phyloP scores from a whole-genome alignment of 176 grass and related monocot species.

The Olyra latifolia region DNA sequence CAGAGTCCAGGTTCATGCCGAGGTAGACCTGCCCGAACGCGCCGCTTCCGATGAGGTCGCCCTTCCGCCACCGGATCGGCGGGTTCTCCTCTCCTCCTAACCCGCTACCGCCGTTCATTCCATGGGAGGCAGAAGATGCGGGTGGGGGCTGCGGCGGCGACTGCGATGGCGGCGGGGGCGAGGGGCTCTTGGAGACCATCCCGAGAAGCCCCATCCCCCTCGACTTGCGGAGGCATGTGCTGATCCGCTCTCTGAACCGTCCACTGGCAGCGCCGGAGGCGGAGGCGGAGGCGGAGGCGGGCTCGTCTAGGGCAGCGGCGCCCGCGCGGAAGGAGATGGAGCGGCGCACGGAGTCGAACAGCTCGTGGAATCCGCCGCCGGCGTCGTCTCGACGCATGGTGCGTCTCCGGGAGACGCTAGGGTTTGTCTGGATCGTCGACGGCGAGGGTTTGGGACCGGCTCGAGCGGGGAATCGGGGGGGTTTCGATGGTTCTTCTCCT shows the following conservation, averaged over 20 bases:
- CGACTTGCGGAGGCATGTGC: constrained; percentile 66
- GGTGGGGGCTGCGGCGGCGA: background rate
- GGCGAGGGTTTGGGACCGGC: background rate
- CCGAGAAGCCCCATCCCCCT: constrained; percentile 57
- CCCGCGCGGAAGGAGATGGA: constrained; percentile 59
- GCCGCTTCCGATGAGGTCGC: constrained; percentile 73
- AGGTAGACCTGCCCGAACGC: constrained; percentile 80
- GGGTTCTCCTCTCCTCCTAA: constrained; percentile 27
- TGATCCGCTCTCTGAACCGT: constrained; percentile 47
- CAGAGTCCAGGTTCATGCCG: constrained; percentile 91
- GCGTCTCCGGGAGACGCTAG: background rate
- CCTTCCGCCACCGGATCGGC: constrained; percentile 80
- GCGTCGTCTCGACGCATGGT: constrained; percentile 50
- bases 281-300: constrained; percentile 26
- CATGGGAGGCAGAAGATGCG: background rate
- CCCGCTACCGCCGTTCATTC: background rate
- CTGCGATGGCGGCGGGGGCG: constrained; percentile 8
- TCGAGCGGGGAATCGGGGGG: constrained; percentile 24
- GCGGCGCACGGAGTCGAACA: constrained; percentile 78
- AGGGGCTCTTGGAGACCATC: constrained; percentile 56
- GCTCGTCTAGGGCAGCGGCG: constrained; percentile 36
- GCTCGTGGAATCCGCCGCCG: constrained; percentile 55
- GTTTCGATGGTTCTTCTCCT: background rate
- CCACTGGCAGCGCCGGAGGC: background rate
- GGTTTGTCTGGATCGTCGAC: background rate